Evolutionary conservation across 1,284 basidiomycete genomes (phyloP), one percentile per base, ranked within the genome.

Genomic region (Leccinum cinnamomeum): DNA sequence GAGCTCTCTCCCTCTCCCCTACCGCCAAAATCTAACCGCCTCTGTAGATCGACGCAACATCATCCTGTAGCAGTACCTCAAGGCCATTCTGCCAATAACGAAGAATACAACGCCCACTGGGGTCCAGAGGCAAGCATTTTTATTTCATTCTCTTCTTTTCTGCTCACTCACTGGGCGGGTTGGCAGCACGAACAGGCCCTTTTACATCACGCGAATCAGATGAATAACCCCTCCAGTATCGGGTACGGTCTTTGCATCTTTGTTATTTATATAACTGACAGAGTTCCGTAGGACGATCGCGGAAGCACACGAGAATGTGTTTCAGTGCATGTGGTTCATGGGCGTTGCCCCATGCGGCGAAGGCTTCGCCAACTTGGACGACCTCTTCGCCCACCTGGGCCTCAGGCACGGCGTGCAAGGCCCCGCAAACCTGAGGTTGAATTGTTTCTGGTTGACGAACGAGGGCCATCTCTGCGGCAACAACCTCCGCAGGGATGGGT

Each of bases 121-220:
- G 53, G 50, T 3, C n/a, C 2, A 7, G 56, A 28, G 5, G 69
- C 69, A 53, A 18, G 30, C 2, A 41, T n/a, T 23, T 23, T 10
- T 46, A 11, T n/a, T 30, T 3, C 1, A 6, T n/a, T 55, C 11
- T 2, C 33, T 39, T 12, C 14, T 18, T 23, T 30, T 12, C 10
- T 5, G 0, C 30, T 37, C 5, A 2, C 2, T 4, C 57, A 62
- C 14, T 37, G 37, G 18, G 69, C 18, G 14, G n/a, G 3, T 20
- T 10, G 28, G 25, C 20, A 70, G 70, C 48, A 70, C 0, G 16
- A 16, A 14, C 53, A 56, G 2, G 2, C 7, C 5, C n/a, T 69
- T 2, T 0, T 63, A 11, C 14, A 46, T 11, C 0, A 30, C n/a
- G 18, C 33, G 3, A 3, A 37, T 33, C 5, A 51, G 25, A 20